phyloP scores from a whole-genome alignment of 1,139 yeast species.

The Kodamaea derodonti region DNA sequence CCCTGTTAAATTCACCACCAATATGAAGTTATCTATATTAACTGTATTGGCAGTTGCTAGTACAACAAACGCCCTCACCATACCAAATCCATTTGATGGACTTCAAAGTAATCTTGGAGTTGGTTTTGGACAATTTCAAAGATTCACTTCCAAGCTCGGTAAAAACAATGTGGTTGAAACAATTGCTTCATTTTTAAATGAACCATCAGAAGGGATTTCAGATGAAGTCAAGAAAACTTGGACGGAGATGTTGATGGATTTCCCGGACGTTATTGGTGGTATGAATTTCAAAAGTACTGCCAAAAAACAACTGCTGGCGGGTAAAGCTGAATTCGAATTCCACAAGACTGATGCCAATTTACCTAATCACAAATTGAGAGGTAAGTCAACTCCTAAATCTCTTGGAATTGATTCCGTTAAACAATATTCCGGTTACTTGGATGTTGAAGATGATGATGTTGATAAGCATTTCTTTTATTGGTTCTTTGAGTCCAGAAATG shows the following conservation, averaged over 20 bases:
- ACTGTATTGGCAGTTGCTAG: constrained; percentile 22
- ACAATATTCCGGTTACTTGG: constrained; percentile 86
- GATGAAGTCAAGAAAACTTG: constrained; percentile 49
- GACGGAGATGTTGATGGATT: constrained; percentile 57
- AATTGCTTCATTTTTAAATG: constrained; percentile 39
- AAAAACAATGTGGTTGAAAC: constrained; percentile 23
- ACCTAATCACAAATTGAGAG: constrained; percentile 59
- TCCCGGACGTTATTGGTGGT: constrained; percentile 49
- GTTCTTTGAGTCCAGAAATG: constrained; percentile 89
- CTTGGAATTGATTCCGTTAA: constrained; percentile 76
- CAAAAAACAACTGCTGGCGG: constrained; percentile 41
- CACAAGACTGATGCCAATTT: constrained; percentile 43
- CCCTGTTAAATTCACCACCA: neutral
- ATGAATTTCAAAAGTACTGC: constrained; percentile 48
- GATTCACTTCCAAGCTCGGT: constrained; percentile 13
- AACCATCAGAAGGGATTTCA: constrained; percentile 45
- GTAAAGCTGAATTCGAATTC: constrained; percentile 47
- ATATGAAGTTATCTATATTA: constrained; percentile 28
- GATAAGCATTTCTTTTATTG: constrained; percentile 81
- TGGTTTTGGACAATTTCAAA: constrained; percentile 15
- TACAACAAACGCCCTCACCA: constrained; percentile 26
- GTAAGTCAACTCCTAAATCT: constrained; percentile 45
- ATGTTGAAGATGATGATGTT: constrained; percentile 64
- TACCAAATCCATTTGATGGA: constrained; percentile 27
- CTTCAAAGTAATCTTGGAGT: constrained; percentile 22